These are phyloP conservation scores for Penicillium macrosclerotiorum DNA, from an alignment of 495 filamentous ascomycete genomes.

Conservation along the genomic window DNA sequence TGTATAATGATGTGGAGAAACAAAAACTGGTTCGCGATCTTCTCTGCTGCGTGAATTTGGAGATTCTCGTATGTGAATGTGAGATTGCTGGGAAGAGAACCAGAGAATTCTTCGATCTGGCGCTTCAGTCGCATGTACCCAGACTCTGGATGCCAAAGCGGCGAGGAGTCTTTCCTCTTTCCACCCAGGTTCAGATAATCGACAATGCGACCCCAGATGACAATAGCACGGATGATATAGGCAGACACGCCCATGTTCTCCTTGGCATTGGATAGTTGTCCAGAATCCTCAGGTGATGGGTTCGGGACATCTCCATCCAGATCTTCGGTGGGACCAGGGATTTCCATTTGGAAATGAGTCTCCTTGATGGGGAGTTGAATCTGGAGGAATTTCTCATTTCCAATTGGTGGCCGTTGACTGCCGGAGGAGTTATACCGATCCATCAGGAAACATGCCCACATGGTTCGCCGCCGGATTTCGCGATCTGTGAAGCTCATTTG, in stretches of 20 bases:
- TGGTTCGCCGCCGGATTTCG: conserved; percentile 86
- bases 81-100: conserved; percentile 65
- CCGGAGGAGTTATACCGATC: conserved; percentile 96
- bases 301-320: conserved; percentile 72
- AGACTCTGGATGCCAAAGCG: conserved; percentile 81
- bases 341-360: conserved; percentile 84
- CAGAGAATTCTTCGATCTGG: conserved; percentile 68
- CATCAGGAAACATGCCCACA: conserved; percentile 99
- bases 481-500: conserved; percentile 87
- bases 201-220: conserved; percentile 87
- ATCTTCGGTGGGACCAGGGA: conserved; percentile 83
- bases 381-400: conserved; percentile 82
- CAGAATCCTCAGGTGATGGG: conserved; percentile 59
- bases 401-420: conserved; percentile 89
- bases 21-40: conserved; percentile 88
- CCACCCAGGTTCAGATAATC: conserved; percentile 90
- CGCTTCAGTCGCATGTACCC: conserved; percentile 67
- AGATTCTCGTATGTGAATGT: conserved; percentile 80
- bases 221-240: conserved; percentile 83
- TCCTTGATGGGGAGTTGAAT: conserved; percentile 91
- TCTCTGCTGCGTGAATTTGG: conserved; percentile 76
- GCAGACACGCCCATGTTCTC: conserved; percentile 94
- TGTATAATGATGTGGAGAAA: conserved; percentile 88
- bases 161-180: conserved; percentile 70
- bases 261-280: conserved; percentile 62